Conservation (phyloP, 139 green algal genomes). For the Chlorella sp. region DNA sequence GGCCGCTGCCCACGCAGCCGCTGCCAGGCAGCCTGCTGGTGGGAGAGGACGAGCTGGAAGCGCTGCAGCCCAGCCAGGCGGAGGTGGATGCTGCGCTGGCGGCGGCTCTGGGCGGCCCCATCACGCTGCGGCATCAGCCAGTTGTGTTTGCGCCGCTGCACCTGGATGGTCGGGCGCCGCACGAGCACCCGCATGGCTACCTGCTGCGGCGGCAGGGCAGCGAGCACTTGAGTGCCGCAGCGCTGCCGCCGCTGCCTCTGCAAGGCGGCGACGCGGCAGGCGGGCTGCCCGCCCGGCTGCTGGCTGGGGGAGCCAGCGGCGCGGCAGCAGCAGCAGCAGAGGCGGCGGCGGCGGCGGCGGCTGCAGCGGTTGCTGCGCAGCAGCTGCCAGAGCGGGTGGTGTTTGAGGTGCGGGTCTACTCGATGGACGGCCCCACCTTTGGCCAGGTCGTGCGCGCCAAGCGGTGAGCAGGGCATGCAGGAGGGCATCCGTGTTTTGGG, state of each 20-base stretch:
- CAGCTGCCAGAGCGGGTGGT: constrained; percentile 46
- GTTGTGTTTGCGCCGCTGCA: neutral
- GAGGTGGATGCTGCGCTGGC: constrained; percentile 26
- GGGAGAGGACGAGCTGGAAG: neutral
- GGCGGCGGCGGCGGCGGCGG: neutral
- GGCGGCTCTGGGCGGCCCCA: neutral
- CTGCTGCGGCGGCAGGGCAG: no score
- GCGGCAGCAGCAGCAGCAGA: neutral
- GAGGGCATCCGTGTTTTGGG: neutral
- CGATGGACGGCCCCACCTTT: constrained; percentile 59
- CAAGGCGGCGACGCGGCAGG: neutral
- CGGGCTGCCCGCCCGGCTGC: no score
- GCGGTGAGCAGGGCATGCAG: constrained; percentile 17
- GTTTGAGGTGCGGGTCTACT: constrained; percentile 83
- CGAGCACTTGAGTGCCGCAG: neutral
- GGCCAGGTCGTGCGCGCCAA: constrained; percentile 64
- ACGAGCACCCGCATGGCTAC: no score
- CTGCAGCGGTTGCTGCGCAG: constrained; percentile 4
- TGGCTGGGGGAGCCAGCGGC: no score
- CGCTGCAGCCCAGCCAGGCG: neutral
- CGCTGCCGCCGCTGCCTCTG: neutral
- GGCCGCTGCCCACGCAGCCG: neutral
- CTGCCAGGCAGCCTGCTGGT: neutral
- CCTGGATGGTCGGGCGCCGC: neutral
- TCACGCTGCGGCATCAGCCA: neutral